Evolutionary conservation across 331 rosid species (phyloP).

Genomic region (Ulmus americana): DNA sequence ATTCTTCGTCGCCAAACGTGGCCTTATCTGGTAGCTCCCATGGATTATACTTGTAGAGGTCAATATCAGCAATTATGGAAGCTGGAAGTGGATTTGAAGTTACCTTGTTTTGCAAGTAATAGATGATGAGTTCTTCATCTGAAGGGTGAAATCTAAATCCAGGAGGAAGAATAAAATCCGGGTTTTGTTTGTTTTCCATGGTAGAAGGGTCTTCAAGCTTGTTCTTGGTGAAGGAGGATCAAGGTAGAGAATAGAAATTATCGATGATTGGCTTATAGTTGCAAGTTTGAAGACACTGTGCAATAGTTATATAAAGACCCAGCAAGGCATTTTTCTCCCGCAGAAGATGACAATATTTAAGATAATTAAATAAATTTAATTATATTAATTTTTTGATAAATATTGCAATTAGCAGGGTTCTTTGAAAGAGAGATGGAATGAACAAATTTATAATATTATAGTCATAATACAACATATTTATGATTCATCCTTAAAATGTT

Average conservation of each 20-base stretch:
- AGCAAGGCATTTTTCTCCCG: conserved; percentile 21
- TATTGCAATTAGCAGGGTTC: conserved; percentile 16
- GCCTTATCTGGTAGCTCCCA: conserved; percentile 70
- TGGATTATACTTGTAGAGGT: conserved; percentile 60
- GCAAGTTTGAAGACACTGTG: conserved; percentile 34
- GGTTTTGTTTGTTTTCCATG: conserved; percentile 43
- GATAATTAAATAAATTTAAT: conserved; percentile 15
- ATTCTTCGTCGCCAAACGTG: conserved; percentile 60
- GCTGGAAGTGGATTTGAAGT: conserved; percentile 60
- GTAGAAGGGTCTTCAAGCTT: conserved; percentile 1
- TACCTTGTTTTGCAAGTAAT: conserved; percentile 59
- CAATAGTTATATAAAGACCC: conserved; percentile 33
- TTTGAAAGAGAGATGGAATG: conserved; percentile 22
- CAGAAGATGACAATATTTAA: conserved; percentile 36
- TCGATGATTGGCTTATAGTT: conserved; percentile 24
- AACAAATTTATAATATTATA: not conserved
- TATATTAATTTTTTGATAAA: not conserved
- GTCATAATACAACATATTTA: too few species aligned
- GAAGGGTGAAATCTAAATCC: conserved; percentile 84
- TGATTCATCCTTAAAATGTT: too few species aligned
- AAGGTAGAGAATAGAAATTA: conserved; percentile 35
- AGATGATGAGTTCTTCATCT: conserved; percentile 63
- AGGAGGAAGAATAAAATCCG: conserved; percentile 53
- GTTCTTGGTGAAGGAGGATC: conserved; percentile 24
- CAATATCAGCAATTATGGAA: conserved; percentile 53